Base-by-base conservation (phyloP, 495 filamentous ascomycete species). In the Annulohypoxylon stygium region DNA sequence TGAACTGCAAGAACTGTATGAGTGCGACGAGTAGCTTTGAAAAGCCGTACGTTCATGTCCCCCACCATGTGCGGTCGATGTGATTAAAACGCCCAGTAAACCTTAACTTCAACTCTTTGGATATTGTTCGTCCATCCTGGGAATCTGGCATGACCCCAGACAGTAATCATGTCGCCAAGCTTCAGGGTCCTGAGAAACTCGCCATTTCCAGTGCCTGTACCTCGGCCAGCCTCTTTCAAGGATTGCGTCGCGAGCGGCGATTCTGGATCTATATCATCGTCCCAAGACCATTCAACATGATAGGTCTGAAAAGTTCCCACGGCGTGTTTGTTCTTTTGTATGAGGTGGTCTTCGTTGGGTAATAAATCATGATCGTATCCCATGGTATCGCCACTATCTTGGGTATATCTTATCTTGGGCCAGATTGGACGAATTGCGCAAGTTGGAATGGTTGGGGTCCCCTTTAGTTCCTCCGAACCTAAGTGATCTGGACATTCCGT, bases 81-180 rank as follows among this genome's bases (percentile, higher is more conserved):
- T 5, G 3, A 2, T 83, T 73, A 93, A 37, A 91, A 76, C 12
- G 88, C 88, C 88, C 88, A 92, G 69, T 87, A 91, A 18, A 92
- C 84, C 54, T 88, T 83, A 45, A 92, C 83, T 67, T 84, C 79
- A n/a, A 88, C 83, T 11, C 81, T 78, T 36, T 89, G 71, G 8
- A 93, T 81, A 60, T 83, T 62, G 63, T 93, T 93, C 0, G 34
- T 33, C 92, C 92, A 93, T 0, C 83, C 87, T 0, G 81, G 82
- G 73, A 91, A 94, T 59, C 89, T 82, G 0, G 90, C 85, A 61
- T 87, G 85, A 4, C 81, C 90, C 89, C 90, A 92, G 18, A 94
- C 74, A 2, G 88, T 88, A 41, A 93, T 81, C 12, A 88, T 83
- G 78, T 94, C 91, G 0, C 91, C 91, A 16, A 91, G 70, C 68